Conservation (phyloP, 164 flowering plant genomes). For the Tetracentron sinense region DNA sequence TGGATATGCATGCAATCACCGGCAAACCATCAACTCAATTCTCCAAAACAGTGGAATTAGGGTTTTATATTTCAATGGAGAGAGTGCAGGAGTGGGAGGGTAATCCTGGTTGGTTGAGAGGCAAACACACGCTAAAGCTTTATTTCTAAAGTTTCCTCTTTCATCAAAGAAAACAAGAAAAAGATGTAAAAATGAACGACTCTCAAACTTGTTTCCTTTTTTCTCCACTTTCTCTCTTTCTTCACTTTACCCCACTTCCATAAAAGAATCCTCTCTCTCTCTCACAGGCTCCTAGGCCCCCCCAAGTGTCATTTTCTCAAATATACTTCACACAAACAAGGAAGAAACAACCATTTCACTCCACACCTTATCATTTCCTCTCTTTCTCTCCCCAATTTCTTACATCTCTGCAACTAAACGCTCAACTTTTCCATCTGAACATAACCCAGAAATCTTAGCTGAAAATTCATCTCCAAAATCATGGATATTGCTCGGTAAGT, state of each 20-base stretch:
- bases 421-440: slow-evolving; percentile 29
- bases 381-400: slow-evolving; percentile 27
- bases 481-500: neutral
- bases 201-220: slow-evolving; percentile 15
- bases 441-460: slow-evolving; percentile 15
- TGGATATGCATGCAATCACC: no score
- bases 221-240: no score
- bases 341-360: slow-evolving; percentile 67
- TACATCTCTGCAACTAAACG: slow-evolving; percentile 43
- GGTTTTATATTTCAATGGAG: slow-evolving; percentile 27
- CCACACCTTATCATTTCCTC: slow-evolving; percentile 57
- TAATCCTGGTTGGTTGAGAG: slow-evolving; percentile 32
- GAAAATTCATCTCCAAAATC: slow-evolving; percentile 4
- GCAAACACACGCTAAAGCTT: slow-evolving; percentile 40
- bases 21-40: no score
- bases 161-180: slow-evolving; percentile 26
- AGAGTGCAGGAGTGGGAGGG: slow-evolving; percentile 19
- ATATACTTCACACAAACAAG: slow-evolving; percentile 79
- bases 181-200: slow-evolving; percentile 30
- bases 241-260: slow-evolving; percentile 28
- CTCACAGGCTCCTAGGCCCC: slow-evolving; percentile 12
- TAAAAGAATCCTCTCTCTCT: slow-evolving; percentile 21
- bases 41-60: slow-evolving; percentile 14
- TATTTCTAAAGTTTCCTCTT: slow-evolving; percentile 26
- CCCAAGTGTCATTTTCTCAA: slow-evolving; percentile 88